These are phyloP conservation scores for Penicillium arizonense DNA, from an alignment of 495 filamentous ascomycete genomes.

Conservation along the genomic window DNA sequence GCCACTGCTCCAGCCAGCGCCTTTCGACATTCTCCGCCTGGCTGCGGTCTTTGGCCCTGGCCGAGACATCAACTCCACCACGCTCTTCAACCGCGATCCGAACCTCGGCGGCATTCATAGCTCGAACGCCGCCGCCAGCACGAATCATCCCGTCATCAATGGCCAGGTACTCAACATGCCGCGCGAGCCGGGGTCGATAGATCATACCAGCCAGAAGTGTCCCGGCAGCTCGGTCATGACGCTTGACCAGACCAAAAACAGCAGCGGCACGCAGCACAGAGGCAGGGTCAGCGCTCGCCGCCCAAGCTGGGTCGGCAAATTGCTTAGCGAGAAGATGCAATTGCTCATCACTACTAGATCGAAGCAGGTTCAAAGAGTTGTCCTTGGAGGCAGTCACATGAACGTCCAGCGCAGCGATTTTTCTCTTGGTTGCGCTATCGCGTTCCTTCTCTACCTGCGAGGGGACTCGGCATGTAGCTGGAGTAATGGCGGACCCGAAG, in stretches of 20 bases:
- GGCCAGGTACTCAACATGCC: conserved; percentile 50
- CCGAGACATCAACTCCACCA: conserved; percentile 31
- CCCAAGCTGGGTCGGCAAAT: conserved; percentile 22
- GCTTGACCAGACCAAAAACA: conserved; percentile 44
- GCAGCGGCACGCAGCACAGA: conserved; percentile 44
- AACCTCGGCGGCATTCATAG: conserved; percentile 54
- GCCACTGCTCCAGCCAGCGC: conserved; percentile 40
- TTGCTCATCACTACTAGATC: conserved; percentile 22
- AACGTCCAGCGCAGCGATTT: conserved; percentile 24
- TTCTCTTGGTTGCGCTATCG: conserved; percentile 43
- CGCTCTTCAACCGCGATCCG: conserved; percentile 54
- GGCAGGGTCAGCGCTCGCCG: conserved; percentile 12
- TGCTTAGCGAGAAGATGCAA: conserved; percentile 21
- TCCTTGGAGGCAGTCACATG: conserved; percentile 10
- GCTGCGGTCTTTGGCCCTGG: conserved; percentile 11
- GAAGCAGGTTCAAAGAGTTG: conserved; percentile 1
- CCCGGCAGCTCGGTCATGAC: conserved; percentile 28
- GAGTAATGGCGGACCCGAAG: conserved; percentile 66
- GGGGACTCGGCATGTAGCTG: conserved; percentile 78
- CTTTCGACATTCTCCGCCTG: conserved; percentile 29
- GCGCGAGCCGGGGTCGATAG: conserved; percentile 40
- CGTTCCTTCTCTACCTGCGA: conserved; percentile 62
- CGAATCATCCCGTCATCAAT: conserved; percentile 60
- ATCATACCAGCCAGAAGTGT: conserved; percentile 27
- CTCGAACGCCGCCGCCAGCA: conserved; percentile 47